Conservation (phyloP, 495 filamentous ascomycete species). For the Tuber melanosporum region DNA sequence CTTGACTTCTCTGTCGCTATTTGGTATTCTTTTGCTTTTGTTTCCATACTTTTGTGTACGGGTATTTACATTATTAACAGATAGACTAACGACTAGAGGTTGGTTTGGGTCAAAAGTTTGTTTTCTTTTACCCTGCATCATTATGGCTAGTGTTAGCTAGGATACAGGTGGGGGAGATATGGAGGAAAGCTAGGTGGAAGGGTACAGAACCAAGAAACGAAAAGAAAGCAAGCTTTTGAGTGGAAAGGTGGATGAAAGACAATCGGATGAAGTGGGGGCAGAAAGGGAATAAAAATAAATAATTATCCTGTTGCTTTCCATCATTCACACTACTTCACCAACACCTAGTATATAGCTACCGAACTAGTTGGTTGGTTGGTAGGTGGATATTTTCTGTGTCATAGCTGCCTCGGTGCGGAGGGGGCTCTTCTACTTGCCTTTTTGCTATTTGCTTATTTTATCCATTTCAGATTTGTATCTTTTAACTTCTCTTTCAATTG, state of each 20-base stretch:
- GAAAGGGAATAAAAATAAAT: background rate
- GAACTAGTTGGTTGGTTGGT: background rate
- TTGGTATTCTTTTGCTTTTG: background rate
- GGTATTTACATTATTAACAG: background rate
- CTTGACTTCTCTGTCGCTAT: background rate
- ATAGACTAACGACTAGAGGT: background rate
- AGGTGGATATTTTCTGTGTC: background rate
- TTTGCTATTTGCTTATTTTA: background rate
- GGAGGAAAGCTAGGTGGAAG: background rate
- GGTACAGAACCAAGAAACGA: background rate
- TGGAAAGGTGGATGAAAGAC: background rate
- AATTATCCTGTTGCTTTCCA: background rate
- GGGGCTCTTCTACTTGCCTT: background rate
- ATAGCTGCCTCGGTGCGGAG: background rate
- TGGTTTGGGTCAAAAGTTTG: background rate
- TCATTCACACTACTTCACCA: background rate
- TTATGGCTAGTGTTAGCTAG: background rate
- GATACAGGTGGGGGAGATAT: background rate
- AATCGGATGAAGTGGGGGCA: background rate
- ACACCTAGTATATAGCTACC: background rate
- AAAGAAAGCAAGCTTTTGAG: background rate
- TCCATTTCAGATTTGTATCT: background rate
- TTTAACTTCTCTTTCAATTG: background rate
- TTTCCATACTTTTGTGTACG: background rate
- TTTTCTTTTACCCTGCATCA: background rate